Evolutionary conservation across 768 basidiomycete species (phyloP).

Genomic region (Serendipita indica): DNA sequence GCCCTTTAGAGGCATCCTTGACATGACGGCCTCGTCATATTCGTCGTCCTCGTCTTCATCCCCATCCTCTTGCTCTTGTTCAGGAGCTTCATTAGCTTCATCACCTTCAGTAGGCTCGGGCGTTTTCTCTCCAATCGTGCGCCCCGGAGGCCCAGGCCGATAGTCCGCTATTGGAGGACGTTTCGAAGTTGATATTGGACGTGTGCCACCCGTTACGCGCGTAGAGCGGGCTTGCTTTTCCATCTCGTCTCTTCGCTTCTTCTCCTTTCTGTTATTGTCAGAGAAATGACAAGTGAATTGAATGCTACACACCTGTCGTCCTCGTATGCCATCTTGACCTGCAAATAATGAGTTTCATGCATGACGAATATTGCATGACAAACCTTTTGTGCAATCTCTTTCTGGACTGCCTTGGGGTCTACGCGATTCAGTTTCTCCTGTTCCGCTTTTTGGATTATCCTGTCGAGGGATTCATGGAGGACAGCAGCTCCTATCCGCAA

Average conservation of each 20-base stretch:
- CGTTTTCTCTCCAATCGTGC: neutral
- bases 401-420: conserved; percentile 44
- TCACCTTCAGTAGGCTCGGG: neutral
- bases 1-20: too few species aligned
- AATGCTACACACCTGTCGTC: conserved; percentile 43
- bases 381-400: conserved; percentile 43
- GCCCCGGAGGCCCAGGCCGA: too few species aligned
- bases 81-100: neutral
- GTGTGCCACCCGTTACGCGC: conserved; percentile 11
- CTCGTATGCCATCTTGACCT: conserved; percentile 69
- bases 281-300: neutral
- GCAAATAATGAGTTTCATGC: conserved; percentile 2
- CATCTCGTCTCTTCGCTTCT: conserved; percentile 38
- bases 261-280: conserved; percentile 26
- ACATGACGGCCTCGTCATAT: too few species aligned
- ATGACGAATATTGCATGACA: neutral
- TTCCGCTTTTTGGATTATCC: conserved; percentile 37
- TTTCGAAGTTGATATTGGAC: too few species aligned
- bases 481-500: conserved; percentile 50
- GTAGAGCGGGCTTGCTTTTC: conserved; percentile 39
- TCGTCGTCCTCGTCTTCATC: neutral
- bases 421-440: conserved; percentile 33
- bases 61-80: neutral
- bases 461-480: conserved; percentile 43
- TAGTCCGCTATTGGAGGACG: too few species aligned